Base-by-base conservation (phyloP, 306 rosid genomes). In the Vicia villosa region DNA sequence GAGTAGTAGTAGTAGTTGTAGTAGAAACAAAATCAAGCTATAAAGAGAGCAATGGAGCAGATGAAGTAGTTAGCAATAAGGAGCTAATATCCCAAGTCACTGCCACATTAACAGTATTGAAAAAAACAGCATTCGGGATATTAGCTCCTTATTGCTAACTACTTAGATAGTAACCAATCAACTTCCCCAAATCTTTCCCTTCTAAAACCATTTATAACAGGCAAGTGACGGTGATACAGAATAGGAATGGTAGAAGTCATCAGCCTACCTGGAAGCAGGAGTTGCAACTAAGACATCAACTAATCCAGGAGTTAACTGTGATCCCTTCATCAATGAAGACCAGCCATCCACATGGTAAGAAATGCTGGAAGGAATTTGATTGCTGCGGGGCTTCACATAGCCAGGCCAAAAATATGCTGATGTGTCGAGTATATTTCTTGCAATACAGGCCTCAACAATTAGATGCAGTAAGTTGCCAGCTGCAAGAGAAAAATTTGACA, bases 391-490 rank as follows among this genome's bases (percentile, higher is more conserved):
- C 80, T 73, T 83, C 73, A 83, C 96, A 83, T 93, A 93, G 55
- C 98, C 97, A 77, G 94, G 96, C 98, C 98, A 93, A 63, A 54
- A 80, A 75, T 92, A 92, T 64, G 89, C 92, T 40, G 97, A 84
- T 58, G 97, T 87, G 66, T 92, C 96, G 12, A 92, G 83, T 68
- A 89, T 57, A 57, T 87, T 84, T 85, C 91, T 85, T 51, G 96
- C 91, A 64, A 92, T 92, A 70, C 90, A 89, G 45, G 97, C 95
- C 84, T 92, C 97, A 62, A 92, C 95, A 69, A 93, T 90, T 73
- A 94, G 87, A 86, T 90, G 98, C 5, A 90, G 75, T 82, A 90
- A 73, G 84, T 94, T 94, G 67, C 98, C 98, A 74, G 72, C 98
- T 90, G 88, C 82, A 76, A 66, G 67, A 63, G 41, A 26, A 63